Percentiles rank a stretch among this genome's conserved stretches.
These are phyloP conservation scores for Aspergillus taichungensis DNA, from an alignment of 495 filamentous ascomycete species.

Conservation along the genomic window DNA sequence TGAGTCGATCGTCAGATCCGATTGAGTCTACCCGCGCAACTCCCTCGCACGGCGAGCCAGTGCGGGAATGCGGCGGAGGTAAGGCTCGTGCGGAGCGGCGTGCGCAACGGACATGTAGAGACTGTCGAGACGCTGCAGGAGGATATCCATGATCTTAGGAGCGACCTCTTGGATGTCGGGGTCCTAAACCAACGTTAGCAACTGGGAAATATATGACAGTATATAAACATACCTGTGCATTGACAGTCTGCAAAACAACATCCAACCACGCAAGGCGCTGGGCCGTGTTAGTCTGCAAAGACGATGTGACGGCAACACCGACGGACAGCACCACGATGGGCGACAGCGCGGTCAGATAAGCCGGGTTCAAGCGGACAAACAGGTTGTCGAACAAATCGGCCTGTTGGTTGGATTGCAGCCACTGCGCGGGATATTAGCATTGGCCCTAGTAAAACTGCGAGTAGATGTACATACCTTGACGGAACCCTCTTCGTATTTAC, in stretches of 20 bases:
- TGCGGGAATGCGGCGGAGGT: constrained; percentile 53
- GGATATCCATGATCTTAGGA: constrained; percentile 56
- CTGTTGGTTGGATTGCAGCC: constrained; percentile 75
- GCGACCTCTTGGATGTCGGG: constrained; percentile 62
- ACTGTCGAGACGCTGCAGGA: constrained; percentile 60
- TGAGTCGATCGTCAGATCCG: not conserved
- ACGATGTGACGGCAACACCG: constrained; percentile 66
- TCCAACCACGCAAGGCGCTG: constrained; percentile 76
- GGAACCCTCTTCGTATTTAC: constrained; percentile 62
- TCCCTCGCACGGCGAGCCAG: constrained; percentile 47
- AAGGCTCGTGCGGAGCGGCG: constrained; percentile 49
- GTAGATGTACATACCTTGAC: constrained; percentile 42
- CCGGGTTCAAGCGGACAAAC: constrained; percentile 64
- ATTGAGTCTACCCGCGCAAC: constrained; percentile 24
- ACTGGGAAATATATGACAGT: not conserved
- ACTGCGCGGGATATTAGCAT: constrained; percentile 39
- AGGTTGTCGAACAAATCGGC: constrained; percentile 72
- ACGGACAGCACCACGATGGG: constrained; percentile 77
- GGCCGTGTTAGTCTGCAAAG: constrained; percentile 53
- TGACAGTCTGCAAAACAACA: constrained; percentile 49
- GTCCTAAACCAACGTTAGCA: constrained; percentile 42
- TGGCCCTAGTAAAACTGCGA: not conserved
- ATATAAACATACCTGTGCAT: constrained; percentile 35
- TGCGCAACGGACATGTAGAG: constrained; percentile 61
- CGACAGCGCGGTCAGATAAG: constrained; percentile 56